A percentile compares a stretch with the other conserved stretches of the same genome.
phyloP scores from a whole-genome alignment of 768 basidiomycete genomes.

The Asterophora parasitica region DNA sequence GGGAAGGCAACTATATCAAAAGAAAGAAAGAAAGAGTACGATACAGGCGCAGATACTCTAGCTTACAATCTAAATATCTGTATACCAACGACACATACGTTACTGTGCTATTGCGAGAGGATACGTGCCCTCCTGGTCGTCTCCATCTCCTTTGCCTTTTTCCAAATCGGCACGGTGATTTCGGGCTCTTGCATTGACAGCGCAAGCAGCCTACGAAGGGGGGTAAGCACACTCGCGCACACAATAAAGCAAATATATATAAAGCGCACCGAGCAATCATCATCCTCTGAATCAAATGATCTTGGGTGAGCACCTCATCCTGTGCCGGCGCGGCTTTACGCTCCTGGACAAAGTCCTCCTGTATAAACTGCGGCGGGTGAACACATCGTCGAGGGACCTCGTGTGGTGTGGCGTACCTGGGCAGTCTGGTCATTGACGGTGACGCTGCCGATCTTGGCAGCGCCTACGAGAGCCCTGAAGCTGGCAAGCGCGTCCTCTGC shows the following conservation, averaged over 20 bases:
- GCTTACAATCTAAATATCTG: not conserved
- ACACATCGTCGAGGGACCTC: too few species aligned
- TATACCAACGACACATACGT: not conserved
- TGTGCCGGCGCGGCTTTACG: conserved; percentile 30
- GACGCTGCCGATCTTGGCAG: conserved; percentile 56
- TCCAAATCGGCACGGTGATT: conserved; percentile 59
- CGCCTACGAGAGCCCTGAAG: conserved; percentile 57
- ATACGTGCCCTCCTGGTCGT: conserved; percentile 32
- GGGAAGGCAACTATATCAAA: not conserved
- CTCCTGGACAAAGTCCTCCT: conserved; percentile 65
- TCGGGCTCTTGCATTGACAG: conserved; percentile 53
- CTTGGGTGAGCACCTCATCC: conserved; percentile 37
- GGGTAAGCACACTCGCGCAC: not conserved
- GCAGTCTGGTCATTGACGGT: conserved; percentile 50
- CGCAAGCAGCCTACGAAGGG: conserved; percentile 48
- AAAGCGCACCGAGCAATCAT: conserved; percentile 57
- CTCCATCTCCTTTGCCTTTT: conserved; percentile 59
- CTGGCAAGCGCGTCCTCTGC: conserved; percentile 39
- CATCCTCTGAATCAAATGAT: conserved; percentile 67
- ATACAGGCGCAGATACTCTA: not conserved
- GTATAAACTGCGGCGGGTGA: conserved; percentile 49
- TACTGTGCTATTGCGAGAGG: conserved; percentile 13
- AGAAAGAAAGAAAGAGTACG: not conserved
- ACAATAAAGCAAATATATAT: too few species aligned
- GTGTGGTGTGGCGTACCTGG: conserved; percentile 42